Evolutionary conservation across 768 basidiomycete species (phyloP).

Genomic region (Trametes villosa): DNA sequence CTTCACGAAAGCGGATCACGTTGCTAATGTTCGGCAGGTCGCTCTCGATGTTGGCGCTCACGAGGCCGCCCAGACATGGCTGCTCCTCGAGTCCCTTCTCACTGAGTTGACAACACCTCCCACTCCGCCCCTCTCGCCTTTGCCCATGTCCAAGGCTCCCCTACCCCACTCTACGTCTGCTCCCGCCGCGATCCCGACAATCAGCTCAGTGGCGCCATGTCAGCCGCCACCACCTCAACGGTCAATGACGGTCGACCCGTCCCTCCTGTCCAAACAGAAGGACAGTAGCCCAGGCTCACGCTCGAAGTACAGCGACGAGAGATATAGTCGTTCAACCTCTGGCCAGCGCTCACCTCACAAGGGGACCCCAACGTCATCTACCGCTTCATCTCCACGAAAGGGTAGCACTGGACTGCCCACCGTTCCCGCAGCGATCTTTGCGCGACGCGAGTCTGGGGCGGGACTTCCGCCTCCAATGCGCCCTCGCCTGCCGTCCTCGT

Average conservation of each 20-base stretch:
- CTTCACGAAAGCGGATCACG: neutral
- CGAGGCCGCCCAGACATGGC: constrained; percentile 68
- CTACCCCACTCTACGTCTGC: constrained; percentile 47
- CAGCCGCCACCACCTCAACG: constrained; percentile 10
- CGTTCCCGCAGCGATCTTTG: constrained; percentile 25
- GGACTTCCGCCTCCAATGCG: constrained; percentile 22
- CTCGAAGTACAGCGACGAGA: constrained; percentile 20
- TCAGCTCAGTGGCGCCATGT: constrained; percentile 33
- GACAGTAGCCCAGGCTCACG: constrained; percentile 25
- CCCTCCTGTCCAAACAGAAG: neutral
- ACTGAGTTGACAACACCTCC: constrained; percentile 46
- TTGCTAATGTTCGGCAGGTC: constrained; percentile 21
- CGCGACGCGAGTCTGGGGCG: constrained; percentile 25
- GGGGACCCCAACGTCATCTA: constrained; percentile 31
- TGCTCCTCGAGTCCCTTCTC: constrained; percentile 62
- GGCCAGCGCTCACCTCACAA: constrained; percentile 26
- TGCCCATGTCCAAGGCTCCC: constrained; percentile 24
- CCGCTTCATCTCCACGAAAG: constrained; percentile 31
- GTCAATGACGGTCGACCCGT: constrained; percentile 15
- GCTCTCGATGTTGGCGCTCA: constrained; percentile 63
- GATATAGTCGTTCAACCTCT: constrained; percentile 16
- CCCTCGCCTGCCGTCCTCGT: constrained; percentile 34
- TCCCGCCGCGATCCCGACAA: constrained; percentile 43
- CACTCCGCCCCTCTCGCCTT: constrained; percentile 33
- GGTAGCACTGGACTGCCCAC: constrained; percentile 24